Evolutionary conservation across 2,329 filamentous ascomycete genomes (phyloP).

Genomic region (Neurospora sp.): DNA sequence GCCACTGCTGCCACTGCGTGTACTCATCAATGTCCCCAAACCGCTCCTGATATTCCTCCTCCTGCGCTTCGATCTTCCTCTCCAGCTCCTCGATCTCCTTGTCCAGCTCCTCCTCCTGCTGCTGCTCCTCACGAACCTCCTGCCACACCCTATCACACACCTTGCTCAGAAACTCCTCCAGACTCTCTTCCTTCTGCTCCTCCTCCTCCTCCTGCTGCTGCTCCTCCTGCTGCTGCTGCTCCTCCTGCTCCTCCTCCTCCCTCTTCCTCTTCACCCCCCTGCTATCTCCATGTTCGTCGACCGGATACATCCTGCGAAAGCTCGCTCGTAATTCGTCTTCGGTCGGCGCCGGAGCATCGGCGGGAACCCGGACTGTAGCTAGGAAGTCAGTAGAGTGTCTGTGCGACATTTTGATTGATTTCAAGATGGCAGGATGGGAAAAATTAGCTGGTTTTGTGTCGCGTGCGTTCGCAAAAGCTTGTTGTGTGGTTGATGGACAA

Average conservation of each 20-base stretch:
- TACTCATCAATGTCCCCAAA: background rate
- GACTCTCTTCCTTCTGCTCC: background rate
- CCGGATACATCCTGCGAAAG: no score
- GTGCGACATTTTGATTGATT: no score
- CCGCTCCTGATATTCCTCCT: background rate
- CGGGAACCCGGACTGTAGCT: no score
- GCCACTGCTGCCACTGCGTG: background rate
- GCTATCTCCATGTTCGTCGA: background rate
- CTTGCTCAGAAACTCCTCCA: background rate
- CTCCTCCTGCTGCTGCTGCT: background rate
- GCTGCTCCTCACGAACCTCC: background rate
- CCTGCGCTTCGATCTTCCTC: background rate
- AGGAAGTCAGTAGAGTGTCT: no score
- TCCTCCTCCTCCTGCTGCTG: background rate
- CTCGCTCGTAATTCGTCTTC: no score
- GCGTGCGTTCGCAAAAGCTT: no score
- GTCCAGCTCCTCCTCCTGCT: background rate
- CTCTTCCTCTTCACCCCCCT: background rate
- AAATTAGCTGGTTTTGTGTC: background rate
- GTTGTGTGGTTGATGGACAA: no score
- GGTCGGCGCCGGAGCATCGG: no score
- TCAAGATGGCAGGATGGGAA: no score
- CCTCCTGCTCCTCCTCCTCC: background rate
- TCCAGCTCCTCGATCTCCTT: background rate
- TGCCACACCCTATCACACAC: background rate